phyloP scores from a whole-genome alignment of 805 yeast genomes.

The Zygosaccharomyces pseudorouxii region DNA sequence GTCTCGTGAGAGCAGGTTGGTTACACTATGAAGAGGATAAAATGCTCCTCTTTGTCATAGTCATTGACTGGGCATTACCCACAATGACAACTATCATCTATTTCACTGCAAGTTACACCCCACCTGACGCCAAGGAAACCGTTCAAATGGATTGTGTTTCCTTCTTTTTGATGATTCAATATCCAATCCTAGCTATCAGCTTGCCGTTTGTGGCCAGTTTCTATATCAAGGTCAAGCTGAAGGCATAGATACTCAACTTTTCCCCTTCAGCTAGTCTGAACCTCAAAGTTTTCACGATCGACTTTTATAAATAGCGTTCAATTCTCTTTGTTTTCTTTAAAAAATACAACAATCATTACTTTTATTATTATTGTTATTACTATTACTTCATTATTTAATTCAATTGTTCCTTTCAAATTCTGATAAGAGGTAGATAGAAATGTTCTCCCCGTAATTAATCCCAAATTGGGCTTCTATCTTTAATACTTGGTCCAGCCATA shows the following conservation, averaged over 20 bases:
- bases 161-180: constrained; percentile 67
- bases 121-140: constrained; percentile 46
- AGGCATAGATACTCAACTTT: constrained; percentile 14
- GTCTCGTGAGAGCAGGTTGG: constrained; percentile 64
- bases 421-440: constrained; percentile 53
- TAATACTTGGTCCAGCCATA: constrained; percentile 51
- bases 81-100: constrained; percentile 87
- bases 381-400: background rate
- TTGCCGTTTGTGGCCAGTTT: constrained; percentile 56
- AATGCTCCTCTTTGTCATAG: constrained; percentile 69
- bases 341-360: background rate
- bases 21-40: constrained; percentile 43
- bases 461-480: constrained; percentile 44
- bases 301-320: no score
- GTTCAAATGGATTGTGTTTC: constrained; percentile 81
- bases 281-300: no score
- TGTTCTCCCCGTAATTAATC: constrained; percentile 62
- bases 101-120: constrained; percentile 80
- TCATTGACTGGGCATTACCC: constrained; percentile 75
- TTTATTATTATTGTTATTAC: background rate
- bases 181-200: constrained; percentile 59
- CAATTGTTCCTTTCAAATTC: constrained; percentile 41
- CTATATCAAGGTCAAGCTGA: constrained; percentile 34
- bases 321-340: no score
- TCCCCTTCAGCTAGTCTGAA: background rate